Conservation (phyloP, 345 rosid species). For the Lepidium sativum region DNA sequence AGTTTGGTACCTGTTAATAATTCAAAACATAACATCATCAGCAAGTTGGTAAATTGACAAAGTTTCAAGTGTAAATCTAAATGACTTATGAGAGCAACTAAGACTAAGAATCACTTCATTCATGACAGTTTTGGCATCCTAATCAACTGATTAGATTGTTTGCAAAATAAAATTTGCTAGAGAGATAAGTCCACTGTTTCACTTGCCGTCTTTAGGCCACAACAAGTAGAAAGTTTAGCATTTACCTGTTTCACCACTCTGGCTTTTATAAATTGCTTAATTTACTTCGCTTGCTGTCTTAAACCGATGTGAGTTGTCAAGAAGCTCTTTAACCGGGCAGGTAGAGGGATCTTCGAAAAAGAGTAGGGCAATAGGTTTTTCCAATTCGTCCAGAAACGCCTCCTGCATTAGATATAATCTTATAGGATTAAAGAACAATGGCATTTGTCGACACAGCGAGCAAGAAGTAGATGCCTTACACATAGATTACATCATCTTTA, state of each 20-base stretch:
- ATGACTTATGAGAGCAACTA: background rate
- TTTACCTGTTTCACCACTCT: constrained; percentile 77
- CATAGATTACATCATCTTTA: background rate
- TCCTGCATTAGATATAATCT: constrained; percentile 31
- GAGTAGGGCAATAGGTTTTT: constrained; percentile 53
- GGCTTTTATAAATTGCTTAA: constrained; percentile 79
- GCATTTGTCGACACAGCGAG: background rate
- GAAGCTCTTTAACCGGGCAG: constrained; percentile 64
- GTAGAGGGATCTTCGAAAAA: constrained; percentile 59
- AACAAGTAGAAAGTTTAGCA: background rate
- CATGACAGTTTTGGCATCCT: background rate
- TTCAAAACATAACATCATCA: background rate
- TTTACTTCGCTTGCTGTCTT: constrained; percentile 80
- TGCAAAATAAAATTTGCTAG: background rate
- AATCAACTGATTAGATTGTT: background rate
- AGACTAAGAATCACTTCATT: too few relatives aligned
- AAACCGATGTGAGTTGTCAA: constrained; percentile 60
- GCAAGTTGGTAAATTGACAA: background rate
- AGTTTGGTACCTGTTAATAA: constrained; percentile 63
- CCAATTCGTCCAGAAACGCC: constrained; percentile 68
- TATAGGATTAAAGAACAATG: background rate
- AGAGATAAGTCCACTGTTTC: background rate
- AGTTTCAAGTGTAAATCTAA: background rate
- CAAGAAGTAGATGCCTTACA: background rate
- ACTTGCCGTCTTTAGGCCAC: background rate